A percentile compares a stretch with the other conserved stretches of the same genome.
These are phyloP conservation scores for Alternaria ethzedia DNA, from an alignment of 2,329 filamentous ascomycete species.

Conservation along the genomic window DNA sequence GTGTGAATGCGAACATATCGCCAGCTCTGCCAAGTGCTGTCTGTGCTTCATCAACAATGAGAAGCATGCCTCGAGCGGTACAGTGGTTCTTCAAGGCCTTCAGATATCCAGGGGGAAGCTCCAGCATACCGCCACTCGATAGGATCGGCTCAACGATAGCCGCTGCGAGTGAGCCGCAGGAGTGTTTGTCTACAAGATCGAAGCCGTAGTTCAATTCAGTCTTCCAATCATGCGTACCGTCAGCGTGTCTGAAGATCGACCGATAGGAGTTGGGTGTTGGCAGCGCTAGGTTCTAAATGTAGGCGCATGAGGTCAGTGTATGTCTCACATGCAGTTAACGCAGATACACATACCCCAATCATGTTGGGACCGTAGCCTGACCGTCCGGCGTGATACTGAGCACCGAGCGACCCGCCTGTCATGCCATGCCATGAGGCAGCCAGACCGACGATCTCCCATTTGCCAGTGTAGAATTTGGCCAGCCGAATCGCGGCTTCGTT, in stretches of 20 bases:
- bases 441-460: constrained; percentile 69
- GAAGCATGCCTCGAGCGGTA: constrained; percentile 40
- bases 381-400: constrained; percentile 62
- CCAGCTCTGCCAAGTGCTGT: constrained; percentile 45
- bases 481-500: constrained; percentile 69
- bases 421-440: constrained; percentile 67
- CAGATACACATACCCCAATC: constrained; percentile 52
- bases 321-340: background rate
- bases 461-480: constrained; percentile 68
- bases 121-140: constrained; percentile 65
- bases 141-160: constrained; percentile 68
- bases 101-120: constrained; percentile 65
- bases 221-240: constrained; percentile 70
- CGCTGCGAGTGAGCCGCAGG: constrained; percentile 67
- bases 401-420: constrained; percentile 59
- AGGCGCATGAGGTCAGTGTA: background rate
- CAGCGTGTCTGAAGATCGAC: constrained; percentile 64
- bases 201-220: constrained; percentile 69
- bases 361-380: constrained; percentile 55
- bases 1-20: constrained; percentile 59
- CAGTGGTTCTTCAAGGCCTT: constrained; percentile 58
- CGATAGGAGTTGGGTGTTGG: constrained; percentile 68
- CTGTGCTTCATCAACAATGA: constrained; percentile 49
- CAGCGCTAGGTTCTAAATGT: constrained; percentile 55
- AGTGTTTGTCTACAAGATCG: constrained; percentile 65